Evolutionary conservation across 371 early-diverging fungal genomes (phyloP).

Genomic region (Lichtheimia ramosa): DNA sequence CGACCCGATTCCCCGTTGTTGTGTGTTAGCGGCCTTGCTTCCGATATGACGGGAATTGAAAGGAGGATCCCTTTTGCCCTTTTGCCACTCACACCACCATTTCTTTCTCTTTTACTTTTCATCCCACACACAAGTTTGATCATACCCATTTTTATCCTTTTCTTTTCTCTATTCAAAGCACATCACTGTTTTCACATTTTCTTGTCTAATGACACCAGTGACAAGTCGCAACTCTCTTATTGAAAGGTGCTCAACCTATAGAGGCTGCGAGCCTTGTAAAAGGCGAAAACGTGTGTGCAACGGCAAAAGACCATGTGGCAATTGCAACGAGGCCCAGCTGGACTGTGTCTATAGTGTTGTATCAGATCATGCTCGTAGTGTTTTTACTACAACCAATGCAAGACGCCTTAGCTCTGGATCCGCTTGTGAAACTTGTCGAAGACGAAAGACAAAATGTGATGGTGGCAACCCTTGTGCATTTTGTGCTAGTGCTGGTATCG

Average conservation of each 20-base stretch:
- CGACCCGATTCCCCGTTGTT: conserved; percentile 2
- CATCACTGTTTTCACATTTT: neutral
- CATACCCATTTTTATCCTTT: conserved; percentile 5
- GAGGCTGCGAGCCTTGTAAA: conserved; percentile 28
- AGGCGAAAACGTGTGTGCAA: conserved; percentile 21
- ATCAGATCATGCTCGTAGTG: conserved; percentile 26
- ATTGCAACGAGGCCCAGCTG: conserved; percentile 17
- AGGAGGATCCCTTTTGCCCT: conserved; percentile 1
- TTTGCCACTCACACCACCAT: conserved; percentile 6
- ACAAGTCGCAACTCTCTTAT: conserved; percentile 17
- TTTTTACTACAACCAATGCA: conserved; percentile 33
- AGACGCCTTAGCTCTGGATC: conserved; percentile 48
- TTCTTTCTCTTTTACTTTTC: conserved; percentile 10
- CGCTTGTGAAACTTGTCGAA: conserved; percentile 52
- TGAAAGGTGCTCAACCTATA: conserved; percentile 21
- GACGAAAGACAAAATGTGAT: conserved; percentile 55
- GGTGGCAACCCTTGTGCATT: conserved; percentile 48
- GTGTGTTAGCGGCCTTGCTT: neutral
- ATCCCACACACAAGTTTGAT: neutral
- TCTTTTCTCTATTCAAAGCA: neutral
- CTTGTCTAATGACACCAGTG: neutral
- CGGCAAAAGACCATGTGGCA: conserved; percentile 25
- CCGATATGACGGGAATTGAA: neutral
- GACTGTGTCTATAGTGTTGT: conserved; percentile 31
- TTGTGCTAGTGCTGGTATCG: conserved; percentile 42